phyloP scores from a whole-genome alignment of 805 yeast species.

The Saturnispora serradocipensis region DNA sequence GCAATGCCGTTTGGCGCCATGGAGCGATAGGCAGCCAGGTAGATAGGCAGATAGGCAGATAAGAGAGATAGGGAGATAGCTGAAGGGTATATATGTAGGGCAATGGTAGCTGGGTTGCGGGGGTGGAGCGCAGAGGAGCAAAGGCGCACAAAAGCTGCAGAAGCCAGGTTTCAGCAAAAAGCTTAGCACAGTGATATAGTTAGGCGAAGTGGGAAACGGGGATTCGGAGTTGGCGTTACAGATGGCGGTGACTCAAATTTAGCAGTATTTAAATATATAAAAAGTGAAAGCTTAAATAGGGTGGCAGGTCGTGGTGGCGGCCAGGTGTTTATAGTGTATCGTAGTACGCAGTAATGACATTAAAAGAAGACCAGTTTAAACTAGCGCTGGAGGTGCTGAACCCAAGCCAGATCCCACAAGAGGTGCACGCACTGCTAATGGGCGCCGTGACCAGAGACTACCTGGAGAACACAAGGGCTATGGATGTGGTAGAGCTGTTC shows the following conservation, averaged over 20 bases:
- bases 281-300: background rate
- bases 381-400: background rate
- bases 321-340: background rate
- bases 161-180: background rate
- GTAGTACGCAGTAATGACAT: background rate
- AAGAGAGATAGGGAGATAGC: background rate
- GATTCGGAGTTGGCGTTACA: slow-evolving; percentile 1
- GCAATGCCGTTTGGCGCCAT: background rate
- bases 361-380: background rate
- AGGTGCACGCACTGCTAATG: background rate
- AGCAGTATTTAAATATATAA: background rate
- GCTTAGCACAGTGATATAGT: background rate
- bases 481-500: slow-evolving; percentile 2
- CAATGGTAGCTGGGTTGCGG: background rate
- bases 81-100: background rate
- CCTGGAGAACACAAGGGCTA: background rate
- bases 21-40: background rate
- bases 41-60: background rate
- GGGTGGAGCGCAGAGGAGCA: background rate
- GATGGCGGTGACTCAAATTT: slow-evolving; percentile 1
- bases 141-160: background rate
- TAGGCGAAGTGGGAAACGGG: background rate
- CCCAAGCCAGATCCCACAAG: background rate
- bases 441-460: background rate
- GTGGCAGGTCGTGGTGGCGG: background rate